Conservation (phyloP, 2,329 filamentous ascomycete genomes). For the Trichophyton equinum region DNA sequence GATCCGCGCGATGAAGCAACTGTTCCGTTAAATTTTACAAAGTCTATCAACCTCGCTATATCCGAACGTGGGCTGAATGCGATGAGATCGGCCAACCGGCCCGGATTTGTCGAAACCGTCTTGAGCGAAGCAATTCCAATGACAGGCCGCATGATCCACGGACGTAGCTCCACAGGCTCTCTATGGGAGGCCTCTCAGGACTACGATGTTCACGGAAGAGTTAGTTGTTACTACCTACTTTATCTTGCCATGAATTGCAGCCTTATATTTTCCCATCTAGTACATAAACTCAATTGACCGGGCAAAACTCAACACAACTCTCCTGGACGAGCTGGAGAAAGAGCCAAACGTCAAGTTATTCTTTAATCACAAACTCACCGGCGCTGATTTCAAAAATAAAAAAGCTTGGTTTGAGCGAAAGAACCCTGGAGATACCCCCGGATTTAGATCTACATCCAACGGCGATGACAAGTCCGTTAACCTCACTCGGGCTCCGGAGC, state of each 20-base stretch:
- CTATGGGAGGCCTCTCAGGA: conserved; percentile 69
- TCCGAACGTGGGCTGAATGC: conserved; percentile 90
- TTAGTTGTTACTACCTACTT: conserved; percentile 32
- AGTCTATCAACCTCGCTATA: conserved; percentile 93
- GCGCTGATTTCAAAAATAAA: conserved; percentile 66
- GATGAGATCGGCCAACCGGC: conserved; percentile 56
- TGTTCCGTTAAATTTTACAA: conserved; percentile 83
- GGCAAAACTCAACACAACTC: conserved; percentile 63
- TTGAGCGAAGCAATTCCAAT: conserved; percentile 76
- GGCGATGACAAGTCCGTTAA: conserved; percentile 11
- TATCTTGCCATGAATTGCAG: background rate
- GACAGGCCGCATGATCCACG: conserved; percentile 93
- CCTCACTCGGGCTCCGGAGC: conserved; percentile 47
- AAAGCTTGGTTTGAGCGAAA: conserved; percentile 75
- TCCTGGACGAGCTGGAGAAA: conserved; percentile 70
- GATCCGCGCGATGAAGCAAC: conserved; percentile 77
- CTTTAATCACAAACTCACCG: conserved; percentile 88
- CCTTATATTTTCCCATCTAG: conserved; percentile 31
- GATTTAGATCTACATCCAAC: conserved; percentile 23
- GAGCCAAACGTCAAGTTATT: conserved; percentile 83
- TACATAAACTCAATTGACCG: conserved; percentile 78
- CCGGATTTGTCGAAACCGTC: conserved; percentile 59
- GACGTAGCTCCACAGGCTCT: conserved; percentile 49
- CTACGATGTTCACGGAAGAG: conserved; percentile 80
- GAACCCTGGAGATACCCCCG: conserved; percentile 21